A percentile compares a stretch with the other conserved stretches of the same genome.
These are phyloP conservation scores for Leucaena leucocephala DNA, from an alignment of 306 rosid species.

Conservation along the genomic window DNA sequence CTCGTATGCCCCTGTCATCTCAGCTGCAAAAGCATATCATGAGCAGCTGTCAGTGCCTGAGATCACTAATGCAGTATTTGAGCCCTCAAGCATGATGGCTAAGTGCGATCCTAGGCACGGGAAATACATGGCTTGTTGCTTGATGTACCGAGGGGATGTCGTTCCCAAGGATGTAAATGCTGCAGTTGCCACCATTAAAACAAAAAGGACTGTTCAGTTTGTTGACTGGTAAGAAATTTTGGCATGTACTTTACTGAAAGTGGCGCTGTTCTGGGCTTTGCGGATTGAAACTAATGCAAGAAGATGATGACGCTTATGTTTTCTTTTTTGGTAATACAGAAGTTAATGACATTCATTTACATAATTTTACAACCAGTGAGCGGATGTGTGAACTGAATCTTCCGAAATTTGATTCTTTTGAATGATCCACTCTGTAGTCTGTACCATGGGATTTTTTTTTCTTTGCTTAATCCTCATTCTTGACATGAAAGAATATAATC, in stretches of 20 bases:
- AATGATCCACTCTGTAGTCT: neutral
- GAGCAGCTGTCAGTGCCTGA: constrained; percentile 96
- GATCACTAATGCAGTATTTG: constrained; percentile 96
- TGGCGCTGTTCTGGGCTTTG: neutral
- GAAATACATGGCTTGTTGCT: constrained; percentile 99
- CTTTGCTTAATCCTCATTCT: constrained; percentile 1
- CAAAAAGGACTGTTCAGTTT: constrained; percentile 95
- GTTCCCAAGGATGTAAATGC: constrained; percentile 99
- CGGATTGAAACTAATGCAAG: neutral
- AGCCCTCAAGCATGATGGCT: constrained; percentile 99
- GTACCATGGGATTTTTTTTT: neutral
- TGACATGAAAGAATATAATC: neutral
- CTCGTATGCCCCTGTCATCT: constrained; percentile 95
- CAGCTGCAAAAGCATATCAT: constrained; percentile 96
- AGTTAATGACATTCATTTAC: neutral
- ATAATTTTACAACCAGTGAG: neutral
- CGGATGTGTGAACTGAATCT: neutral
- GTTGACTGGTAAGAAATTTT: constrained; percentile 81
- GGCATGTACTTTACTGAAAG: neutral
- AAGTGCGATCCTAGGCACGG: constrained; percentile 99
- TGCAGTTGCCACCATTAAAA: constrained; percentile 91
- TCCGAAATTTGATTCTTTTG: neutral
- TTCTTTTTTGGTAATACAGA: neutral
- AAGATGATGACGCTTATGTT: neutral
- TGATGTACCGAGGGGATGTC: constrained; percentile 98